phyloP scores from a whole-genome alignment of 179 eudicot genomes.

The Camellia oleifera region DNA sequence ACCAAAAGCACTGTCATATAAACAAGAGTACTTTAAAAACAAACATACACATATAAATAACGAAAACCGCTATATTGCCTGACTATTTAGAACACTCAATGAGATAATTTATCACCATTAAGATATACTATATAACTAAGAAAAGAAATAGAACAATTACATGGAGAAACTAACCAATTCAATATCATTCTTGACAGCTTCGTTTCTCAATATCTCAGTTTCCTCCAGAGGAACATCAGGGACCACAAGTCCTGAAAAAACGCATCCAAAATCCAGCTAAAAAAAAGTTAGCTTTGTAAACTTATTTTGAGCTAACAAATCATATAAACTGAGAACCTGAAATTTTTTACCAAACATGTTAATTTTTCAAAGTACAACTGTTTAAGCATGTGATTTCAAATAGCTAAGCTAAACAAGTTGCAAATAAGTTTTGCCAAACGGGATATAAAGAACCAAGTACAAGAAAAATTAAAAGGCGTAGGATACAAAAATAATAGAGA shows the following conservation, averaged over 20 bases:
- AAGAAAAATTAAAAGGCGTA: background rate
- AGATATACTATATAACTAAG: background rate
- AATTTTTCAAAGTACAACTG: no score
- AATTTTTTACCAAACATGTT: no score
- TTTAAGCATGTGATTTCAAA: no score
- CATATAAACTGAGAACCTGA: no score
- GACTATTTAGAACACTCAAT: background rate
- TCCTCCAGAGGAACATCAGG: constrained; percentile 99
- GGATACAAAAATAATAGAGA: background rate
- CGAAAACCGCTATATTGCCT: background rate
- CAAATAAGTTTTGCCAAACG: background rate
- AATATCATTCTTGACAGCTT: constrained; percentile 67
- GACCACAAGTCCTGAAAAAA: constrained; percentile 73
- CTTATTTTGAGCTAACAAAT: no score
- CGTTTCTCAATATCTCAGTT: constrained; percentile 69
- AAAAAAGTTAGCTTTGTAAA: no score
- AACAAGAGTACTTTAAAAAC: background rate
- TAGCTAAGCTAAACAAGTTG: no score
- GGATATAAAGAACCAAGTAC: background rate
- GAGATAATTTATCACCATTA: background rate
- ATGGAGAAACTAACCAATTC: constrained; percentile 64
- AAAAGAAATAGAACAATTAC: constrained; percentile 5
- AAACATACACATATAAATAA: background rate
- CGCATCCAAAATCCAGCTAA: background rate
- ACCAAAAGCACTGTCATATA: background rate